A percentile compares a stretch with the other conserved stretches of the same genome.
Conservation (phyloP, 768 basidiomycete genomes). For the Brasilioporus rufonigricans region DNA sequence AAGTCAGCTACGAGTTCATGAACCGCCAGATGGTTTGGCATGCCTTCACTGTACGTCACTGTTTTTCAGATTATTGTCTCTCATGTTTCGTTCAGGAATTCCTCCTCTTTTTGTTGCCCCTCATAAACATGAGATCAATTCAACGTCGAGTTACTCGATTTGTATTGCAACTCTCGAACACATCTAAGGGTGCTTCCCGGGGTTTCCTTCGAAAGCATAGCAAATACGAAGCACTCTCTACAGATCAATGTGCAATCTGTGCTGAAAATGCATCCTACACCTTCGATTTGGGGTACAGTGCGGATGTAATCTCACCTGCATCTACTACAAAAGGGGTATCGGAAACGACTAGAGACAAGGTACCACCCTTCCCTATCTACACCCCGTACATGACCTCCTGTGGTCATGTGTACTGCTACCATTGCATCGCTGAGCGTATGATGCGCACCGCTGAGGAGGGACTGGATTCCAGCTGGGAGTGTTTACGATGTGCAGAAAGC, state of each 20-base stretch:
- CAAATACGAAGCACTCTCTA: constrained; percentile 66
- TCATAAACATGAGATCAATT: constrained; percentile 67
- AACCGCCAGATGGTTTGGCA: constrained; percentile 99
- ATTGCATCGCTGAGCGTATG: constrained; percentile 84
- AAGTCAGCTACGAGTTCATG: constrained; percentile 98
- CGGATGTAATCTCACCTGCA: constrained; percentile 42
- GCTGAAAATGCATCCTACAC: constrained; percentile 68
- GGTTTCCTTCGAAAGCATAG: constrained; percentile 38
- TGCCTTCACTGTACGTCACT: constrained; percentile 79
- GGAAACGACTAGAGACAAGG: constrained; percentile 26
- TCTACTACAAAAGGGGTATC: constrained; percentile 17
- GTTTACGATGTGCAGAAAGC: constrained; percentile 70
- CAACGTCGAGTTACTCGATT: constrained; percentile 52
- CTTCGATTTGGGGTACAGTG: constrained; percentile 52
- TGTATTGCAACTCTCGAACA: constrained; percentile 28
- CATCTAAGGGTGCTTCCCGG: constrained; percentile 15
- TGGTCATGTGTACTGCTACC: constrained; percentile 89
- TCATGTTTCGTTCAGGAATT: constrained; percentile 72
- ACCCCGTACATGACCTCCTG: constrained; percentile 84
- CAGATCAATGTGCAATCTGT: constrained; percentile 88
- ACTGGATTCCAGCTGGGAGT: constrained; percentile 65
- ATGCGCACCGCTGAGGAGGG: constrained; percentile 68
- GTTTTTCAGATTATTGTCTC: neutral
- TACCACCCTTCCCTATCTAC: constrained; percentile 65
- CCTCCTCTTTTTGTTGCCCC: constrained; percentile 85